Base-by-base conservation (phyloP, 228 moss, liverwort and hornwort genomes). In the Sphagnum magellanicum region DNA sequence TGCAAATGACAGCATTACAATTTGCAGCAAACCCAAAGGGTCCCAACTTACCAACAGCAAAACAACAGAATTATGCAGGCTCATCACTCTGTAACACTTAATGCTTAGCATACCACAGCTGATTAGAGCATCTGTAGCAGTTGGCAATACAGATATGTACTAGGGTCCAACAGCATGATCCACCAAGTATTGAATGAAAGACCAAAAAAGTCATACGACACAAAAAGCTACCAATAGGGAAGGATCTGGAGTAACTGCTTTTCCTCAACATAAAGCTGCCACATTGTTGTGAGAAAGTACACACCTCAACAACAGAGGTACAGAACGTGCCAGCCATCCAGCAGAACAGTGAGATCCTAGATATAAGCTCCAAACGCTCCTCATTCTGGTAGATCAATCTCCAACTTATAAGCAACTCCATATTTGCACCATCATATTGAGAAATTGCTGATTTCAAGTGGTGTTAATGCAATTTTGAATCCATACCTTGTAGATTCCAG, bases 401-500 rank as follows among this genome's bases (percentile, higher is more conserved):
- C 68, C 68, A 64, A 65, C 61, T 63, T 10, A 65, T 32, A 48
- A 65, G 13, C 65, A 65, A 5, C 46, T 16, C 6, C 9, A 8
- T 55, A 55, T 8, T 12, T 55, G 9, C 55, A 8, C 8, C 1
- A 8, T 55, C 55, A 55, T 55, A 12, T 55, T 32, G 32, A 32
- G 32, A 32, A 32, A 32, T 32, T 32, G 32, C 32, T 32, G 32
- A 32, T 3, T 32, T 32, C 32, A 32, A 32, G 32, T 32, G 32
- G 32, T 32, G 32, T 32, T 32, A 32, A 0, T 32, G 32, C 32
- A 32, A 32, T 2, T 16, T 10, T 51, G 17, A 16, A 17, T 14
- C 63, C 76, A 46, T 75, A 93, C 93, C 93, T 93, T 86, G 77
- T 93, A 93, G n/a, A 98, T 98, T 67, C 97, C 93, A 63, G 89